Evolutionary conservation across 164 flowering plant genomes (phyloP), one percentile per base, ranked within the genome.

Genomic region (Tetracentron sinense): DNA sequence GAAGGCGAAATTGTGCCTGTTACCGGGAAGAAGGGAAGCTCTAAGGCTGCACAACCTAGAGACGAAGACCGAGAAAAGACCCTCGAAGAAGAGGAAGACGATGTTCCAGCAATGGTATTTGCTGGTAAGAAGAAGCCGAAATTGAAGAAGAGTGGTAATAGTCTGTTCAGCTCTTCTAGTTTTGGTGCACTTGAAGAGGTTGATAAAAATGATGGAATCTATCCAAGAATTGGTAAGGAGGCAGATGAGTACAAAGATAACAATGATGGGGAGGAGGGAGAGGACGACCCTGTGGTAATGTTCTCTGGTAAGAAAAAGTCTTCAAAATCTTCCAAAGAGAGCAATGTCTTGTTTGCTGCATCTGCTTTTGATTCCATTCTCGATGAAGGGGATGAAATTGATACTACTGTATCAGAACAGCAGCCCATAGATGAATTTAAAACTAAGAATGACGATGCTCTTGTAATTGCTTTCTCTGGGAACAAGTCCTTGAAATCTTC

Each of bases 111-210:
- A 0, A 48, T 69, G 49, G 72, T 44, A 17, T 62, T 82, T 21
- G 6, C 64, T n/a, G 86, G 82, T 26, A 82, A 80, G 61, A 87
- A 83, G 84, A 83, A 83, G 58, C 27, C 76, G 0, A 82, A 76
- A 44, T 63, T 73, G 15, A 84, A 81, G 60, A 83, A 80, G 66
- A 56, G 75, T 70, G 80, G 75, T 33, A 62, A 28, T 33, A 74
- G 61, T 66, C 22, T 26, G 55, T 76, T 76, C 48, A 61, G 73
- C 33, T 7, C 72, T 15, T 51, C 72, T 27, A 27, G 61, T 54
- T 77, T 74, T 21, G 73, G 56, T 56, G 64, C 50, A 28, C 64
- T 71, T n/a, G 72, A 71, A 2, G 74, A 74, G 29, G 75, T n/a
- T n/a, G n/a, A 69, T 48, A 74, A 66, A 14, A 77, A 75, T 59